phyloP scores from a whole-genome alignment of 768 basidiomycete genomes.

The Dentipellis sp. region DNA sequence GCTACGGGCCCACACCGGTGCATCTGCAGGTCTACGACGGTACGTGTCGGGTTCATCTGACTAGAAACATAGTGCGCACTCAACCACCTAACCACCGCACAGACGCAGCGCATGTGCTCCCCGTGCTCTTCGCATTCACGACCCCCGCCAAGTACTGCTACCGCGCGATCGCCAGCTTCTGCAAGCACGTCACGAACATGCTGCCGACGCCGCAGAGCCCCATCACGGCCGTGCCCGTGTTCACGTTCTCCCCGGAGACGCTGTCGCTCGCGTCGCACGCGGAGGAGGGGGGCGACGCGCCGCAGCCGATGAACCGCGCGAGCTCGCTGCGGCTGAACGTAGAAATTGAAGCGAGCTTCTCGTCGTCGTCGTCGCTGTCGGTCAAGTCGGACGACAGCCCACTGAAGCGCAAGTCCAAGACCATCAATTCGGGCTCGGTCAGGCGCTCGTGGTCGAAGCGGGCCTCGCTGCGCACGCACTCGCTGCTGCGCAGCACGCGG shows the following conservation, averaged over 20 bases:
- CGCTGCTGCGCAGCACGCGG: neutral
- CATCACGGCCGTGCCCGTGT: slow-evolving; percentile 7
- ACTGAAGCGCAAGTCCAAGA: neutral
- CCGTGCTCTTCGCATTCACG: slow-evolving; percentile 66
- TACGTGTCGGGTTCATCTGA: slow-evolving; percentile 16
- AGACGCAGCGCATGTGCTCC: slow-evolving; percentile 70
- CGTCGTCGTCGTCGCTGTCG: neutral
- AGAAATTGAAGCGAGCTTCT: neutral
- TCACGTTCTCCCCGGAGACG: slow-evolving; percentile 10
- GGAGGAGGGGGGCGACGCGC: neutral
- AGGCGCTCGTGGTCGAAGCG: neutral
- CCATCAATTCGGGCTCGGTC: neutral
- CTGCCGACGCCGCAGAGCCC: slow-evolving; percentile 3
- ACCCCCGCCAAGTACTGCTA: slow-evolving; percentile 76
- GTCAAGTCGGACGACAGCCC: neutral
- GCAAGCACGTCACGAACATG: slow-evolving; percentile 54
- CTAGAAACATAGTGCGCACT: neutral
- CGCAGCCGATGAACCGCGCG: neutral
- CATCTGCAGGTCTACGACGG: slow-evolving; percentile 94
- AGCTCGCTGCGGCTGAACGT: neutral
- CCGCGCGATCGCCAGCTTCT: slow-evolving; percentile 66
- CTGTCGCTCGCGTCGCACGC: neutral
- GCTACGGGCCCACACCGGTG: slow-evolving; percentile 60
- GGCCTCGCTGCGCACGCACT: neutral
- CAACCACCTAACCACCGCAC: slow-evolving; percentile 13